Evolutionary conservation across 345 rosid species (phyloP), one percentile per base, ranked within the genome.

Genomic region (Lenwebbia sp.): DNA sequence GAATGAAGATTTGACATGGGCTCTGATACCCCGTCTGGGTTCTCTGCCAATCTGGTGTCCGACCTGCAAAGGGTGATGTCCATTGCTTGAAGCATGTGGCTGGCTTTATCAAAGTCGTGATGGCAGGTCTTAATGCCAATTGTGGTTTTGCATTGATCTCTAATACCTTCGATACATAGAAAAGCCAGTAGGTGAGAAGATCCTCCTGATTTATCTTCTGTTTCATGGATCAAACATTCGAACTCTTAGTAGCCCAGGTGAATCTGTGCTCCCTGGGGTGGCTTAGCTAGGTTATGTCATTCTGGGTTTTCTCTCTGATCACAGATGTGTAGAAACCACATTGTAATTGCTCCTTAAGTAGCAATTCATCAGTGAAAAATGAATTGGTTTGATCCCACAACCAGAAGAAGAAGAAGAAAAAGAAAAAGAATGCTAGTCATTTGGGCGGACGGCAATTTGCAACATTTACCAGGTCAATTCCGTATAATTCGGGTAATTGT

Each of bases 1-100:
- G 91, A 83, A 87, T 89, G 93, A 86, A 87, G 84, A 55, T 83
- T 87, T 90, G 88, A 88, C 54, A 17, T 50, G 84, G 90, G 87
- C 76, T 65, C 9, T 4, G 44, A 1, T 4, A 33, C 25, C 13
- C 44, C 5, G 6, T 40, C 76, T 8, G 44, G 76, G 41, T 65
- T 57, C 12, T 65, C 76, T 65, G 76, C 41, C 76, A 15, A 33
- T 33, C 76, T 65, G 10, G 21, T 17, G 25, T 17, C 13, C 44
- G 76, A 65, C 13, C 76, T 62, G 75, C 75, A 14, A 62, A 62
- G 75, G 76, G 44, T 33, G 44, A 65, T 65, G 76, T 65, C 23
- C 76, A 65, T 65, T 65, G 76, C 44, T 65, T 17, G 23, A 33
- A 65, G 37, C 76, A 65, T 65, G 44, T 33, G 44, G 44, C 76